These are phyloP conservation scores for Phascolomyces articulosus DNA, from an alignment of 371 early-diverging fungal species.

Conservation along the genomic window DNA sequence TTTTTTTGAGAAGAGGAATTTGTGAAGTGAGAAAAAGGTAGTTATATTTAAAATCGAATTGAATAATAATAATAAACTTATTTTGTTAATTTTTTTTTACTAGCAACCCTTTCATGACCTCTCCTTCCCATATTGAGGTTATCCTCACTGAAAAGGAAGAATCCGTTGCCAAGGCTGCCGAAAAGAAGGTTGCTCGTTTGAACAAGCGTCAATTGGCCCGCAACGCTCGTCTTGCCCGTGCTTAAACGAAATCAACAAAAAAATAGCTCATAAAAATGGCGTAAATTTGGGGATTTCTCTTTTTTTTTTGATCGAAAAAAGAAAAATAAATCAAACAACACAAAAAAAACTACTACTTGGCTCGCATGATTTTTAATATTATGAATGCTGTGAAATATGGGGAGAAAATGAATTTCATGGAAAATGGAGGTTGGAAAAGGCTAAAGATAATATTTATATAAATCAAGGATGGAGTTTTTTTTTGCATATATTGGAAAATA, in stretches of 20 bases:
- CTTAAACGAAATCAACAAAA: constrained; percentile 18
- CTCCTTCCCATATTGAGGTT: constrained; percentile 98
- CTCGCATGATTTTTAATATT: no score
- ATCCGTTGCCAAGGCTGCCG: constrained; percentile 71
- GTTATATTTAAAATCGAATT: background rate
- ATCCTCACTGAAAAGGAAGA: constrained; percentile 85
- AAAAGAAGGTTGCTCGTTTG: constrained; percentile 52
- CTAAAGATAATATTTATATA: no score
- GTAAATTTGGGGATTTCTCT: background rate
- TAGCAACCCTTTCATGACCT: constrained; percentile 89
- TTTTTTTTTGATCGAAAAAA: background rate
- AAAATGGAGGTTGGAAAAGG: no score
- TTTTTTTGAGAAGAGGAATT: background rate
- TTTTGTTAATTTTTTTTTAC: background rate
- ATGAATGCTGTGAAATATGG: no score
- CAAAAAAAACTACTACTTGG: no score
- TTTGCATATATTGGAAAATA: no score
- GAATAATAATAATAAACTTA: background rate
- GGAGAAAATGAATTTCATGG: no score
- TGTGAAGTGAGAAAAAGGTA: background rate
- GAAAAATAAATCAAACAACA: background rate
- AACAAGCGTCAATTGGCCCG: constrained; percentile 61
- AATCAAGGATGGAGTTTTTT: no score
- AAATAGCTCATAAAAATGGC: background rate
- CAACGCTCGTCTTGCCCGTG: constrained; percentile 46